Evolutionary conservation across 305 asterid genomes (phyloP).

Genomic region (Rubia peregrina): DNA sequence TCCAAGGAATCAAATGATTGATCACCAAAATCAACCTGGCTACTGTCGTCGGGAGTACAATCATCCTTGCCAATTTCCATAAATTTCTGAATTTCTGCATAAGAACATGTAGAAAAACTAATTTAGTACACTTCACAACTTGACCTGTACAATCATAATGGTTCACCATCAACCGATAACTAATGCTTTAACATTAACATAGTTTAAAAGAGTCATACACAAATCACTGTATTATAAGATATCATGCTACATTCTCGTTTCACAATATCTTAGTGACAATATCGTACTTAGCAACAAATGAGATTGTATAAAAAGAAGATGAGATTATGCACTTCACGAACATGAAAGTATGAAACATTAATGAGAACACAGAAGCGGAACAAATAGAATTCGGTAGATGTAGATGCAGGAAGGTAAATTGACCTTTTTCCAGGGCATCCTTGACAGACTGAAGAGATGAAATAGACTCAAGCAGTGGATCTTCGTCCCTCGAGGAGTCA

Average conservation of each 20-base stretch:
- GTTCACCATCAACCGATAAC: neutral
- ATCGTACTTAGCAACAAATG: neutral
- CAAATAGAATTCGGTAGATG: neutral
- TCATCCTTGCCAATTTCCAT: slow-evolving; percentile 47
- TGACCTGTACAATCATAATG: neutral
- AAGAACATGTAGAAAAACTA: slow-evolving; percentile 8
- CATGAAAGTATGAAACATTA: neutral
- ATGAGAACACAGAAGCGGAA: neutral
- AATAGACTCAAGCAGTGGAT: slow-evolving; percentile 45
- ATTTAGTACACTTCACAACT: neutral
- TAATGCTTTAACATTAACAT: neutral
- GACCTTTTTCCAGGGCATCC: slow-evolving; percentile 68
- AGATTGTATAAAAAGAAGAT: neutral
- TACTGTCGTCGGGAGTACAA: slow-evolving; percentile 25
- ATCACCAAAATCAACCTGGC: slow-evolving; percentile 27
- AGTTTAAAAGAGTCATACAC: neutral
- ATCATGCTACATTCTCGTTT: neutral
- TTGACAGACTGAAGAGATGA: slow-evolving; percentile 42
- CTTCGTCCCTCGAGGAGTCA: slow-evolving; percentile 33
- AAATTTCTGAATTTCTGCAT: slow-evolving; percentile 58
- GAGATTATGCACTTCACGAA: neutral
- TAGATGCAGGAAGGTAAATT: slow-evolving; percentile 12
- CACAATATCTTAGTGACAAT: neutral
- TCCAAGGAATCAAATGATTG: slow-evolving; percentile 24
- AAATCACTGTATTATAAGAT: neutral